Evolutionary conservation across 2,329 filamentous ascomycete genomes (phyloP), one percentile per base, ranked within the genome.

Genomic region (Periconia digitata): DNA sequence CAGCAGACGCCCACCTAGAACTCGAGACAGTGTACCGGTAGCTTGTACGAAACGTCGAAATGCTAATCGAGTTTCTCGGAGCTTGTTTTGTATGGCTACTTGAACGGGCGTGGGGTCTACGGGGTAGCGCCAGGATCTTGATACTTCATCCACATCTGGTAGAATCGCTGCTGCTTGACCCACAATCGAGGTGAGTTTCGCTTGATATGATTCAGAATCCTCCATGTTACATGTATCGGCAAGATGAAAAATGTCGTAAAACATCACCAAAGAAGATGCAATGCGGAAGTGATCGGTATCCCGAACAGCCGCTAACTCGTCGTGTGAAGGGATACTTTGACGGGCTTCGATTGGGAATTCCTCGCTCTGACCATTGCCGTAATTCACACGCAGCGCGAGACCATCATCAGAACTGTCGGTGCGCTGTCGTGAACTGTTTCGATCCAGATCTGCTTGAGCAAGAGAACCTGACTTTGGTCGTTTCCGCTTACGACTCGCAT

Each of bases 1-100:
- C 46, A 75, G 72, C 3, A 82, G 59, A 50, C 72, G 73, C 1
- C 80, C 81, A 18, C 80, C 82, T n/a, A 86, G 69, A 1, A 77
- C 76, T 43, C 78, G 72, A 15, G 82, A 74, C 16, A 86, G 66
- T 3, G 79, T 81, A 21, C 83, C 84, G 32, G 81, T 74, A 37
- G 81, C 83, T 66, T 86, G 84, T 2, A 85, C 78, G 60, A 85
- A 86, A 47, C 82, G 76, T 62, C 80, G 79, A 24, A 77, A 74
- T 16, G 79, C 74, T 52, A 81, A 79, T 34, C 83, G 79, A 53
- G 80, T 76, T 23, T 75, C 74, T 24, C 82, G 79, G 20, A 85
- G 71, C 8, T 77, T 78, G 54, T 80, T 79, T 56, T 86, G 81
- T 6, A 81, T 63, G 10, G 70, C 62, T 10, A 85, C 77, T 34